Evolutionary conservation across 164 flowering plant genomes (phyloP).

Genomic region (Nymphaea colorata): DNA sequence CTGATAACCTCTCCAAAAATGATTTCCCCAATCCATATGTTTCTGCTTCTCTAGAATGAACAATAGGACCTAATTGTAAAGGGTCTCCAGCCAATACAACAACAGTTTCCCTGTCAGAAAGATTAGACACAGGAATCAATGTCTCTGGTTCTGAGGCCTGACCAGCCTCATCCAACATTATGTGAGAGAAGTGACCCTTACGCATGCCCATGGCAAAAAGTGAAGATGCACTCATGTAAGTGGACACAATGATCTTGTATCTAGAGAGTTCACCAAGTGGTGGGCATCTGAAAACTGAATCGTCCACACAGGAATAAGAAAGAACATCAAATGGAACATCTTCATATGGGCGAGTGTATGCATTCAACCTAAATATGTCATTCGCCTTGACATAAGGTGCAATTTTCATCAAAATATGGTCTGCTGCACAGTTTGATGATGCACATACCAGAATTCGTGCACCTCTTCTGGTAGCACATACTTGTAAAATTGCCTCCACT

Average conservation of each 20-base stretch:
- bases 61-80: conserved; percentile 82
- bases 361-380: conserved; percentile 78
- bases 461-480: conserved; percentile 25
- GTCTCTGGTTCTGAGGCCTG: conserved; percentile 98
- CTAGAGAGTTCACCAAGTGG: conserved; percentile 30
- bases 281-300: conserved; percentile 51
- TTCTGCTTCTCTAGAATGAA: conserved; percentile 63
- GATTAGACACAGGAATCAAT: conserved; percentile 64
- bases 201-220: conserved; percentile 58
- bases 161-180: conserved; percentile 94
- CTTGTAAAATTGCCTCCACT: conserved; percentile 75
- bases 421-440: conserved; percentile 91
- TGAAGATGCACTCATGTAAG: conserved; percentile 70
- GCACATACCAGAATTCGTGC: conserved; percentile 74
- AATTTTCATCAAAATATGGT: conserved; percentile 57
- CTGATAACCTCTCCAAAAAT: conserved; percentile 70
- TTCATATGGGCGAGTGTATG: conserved; percentile 48
- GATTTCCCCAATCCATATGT: conserved; percentile 65
- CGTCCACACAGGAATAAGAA: conserved; percentile 52
- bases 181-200: conserved; percentile 69
- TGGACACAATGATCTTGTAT: conserved; percentile 65
- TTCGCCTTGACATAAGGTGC: conserved; percentile 21
- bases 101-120: conserved; percentile 40
- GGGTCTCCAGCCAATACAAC: conserved; percentile 96
- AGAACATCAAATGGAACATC: conserved; percentile 44